Percentiles rank a stretch among this genome's conserved stretches.
These are phyloP conservation scores for Hypsizygus ulmarius DNA, from an alignment of 1,284 basidiomycete genomes.

Conservation along the genomic window DNA sequence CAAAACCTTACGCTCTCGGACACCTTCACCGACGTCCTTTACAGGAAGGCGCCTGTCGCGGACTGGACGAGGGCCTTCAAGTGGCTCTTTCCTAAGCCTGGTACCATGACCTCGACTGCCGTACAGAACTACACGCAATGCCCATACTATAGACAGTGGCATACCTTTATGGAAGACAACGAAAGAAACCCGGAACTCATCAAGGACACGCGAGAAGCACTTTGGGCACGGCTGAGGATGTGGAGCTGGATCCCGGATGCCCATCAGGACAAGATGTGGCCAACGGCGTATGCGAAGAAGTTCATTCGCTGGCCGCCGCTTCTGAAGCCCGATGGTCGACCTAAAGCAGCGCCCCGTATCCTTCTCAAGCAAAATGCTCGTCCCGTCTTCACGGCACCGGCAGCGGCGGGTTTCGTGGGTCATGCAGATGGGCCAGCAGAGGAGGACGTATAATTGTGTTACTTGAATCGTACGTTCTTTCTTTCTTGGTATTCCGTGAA, in stretches of 20 bases:
- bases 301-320: conserved; percentile 1
- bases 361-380: background rate
- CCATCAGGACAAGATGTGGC: conserved; percentile 16
- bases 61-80: conserved; percentile 15
- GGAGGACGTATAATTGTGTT: too few relatives aligned
- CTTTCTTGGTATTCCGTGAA: too few relatives aligned
- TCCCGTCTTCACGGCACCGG: background rate
- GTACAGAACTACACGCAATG: conserved; percentile 13
- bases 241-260: conserved; percentile 17
- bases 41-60: conserved; percentile 1
- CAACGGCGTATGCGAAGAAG: background rate
- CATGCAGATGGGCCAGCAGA: too few relatives aligned
- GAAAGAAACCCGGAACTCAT: background rate
- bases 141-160: conserved; percentile 9
- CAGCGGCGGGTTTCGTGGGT: background rate
- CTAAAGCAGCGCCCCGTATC: conserved; percentile 6
- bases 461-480: too few relatives aligned
- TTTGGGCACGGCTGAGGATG: conserved; percentile 1
- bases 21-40: conserved; percentile 17
- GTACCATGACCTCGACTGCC: background rate
- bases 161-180: background rate
- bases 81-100: conserved; percentile 17
- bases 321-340: background rate
- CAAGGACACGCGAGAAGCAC: background rate
- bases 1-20: conserved; percentile 16